phyloP scores from a whole-genome alignment of 163 green algal genomes.

The Prototheca wickerhamii region DNA sequence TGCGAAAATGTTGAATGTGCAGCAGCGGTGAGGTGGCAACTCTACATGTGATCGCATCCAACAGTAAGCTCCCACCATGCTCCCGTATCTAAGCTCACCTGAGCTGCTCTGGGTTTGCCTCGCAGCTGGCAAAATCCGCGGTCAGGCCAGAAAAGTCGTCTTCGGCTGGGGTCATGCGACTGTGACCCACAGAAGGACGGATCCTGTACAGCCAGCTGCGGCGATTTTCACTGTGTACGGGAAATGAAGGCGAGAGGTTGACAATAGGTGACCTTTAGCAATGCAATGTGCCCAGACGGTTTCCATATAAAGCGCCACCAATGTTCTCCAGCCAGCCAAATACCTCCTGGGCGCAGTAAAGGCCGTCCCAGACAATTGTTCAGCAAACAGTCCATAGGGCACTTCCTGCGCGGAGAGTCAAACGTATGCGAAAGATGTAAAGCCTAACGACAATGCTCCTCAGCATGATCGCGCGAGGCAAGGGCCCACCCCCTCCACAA shows the following conservation, averaged over 20 bases:
- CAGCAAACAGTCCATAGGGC: constrained; percentile 84
- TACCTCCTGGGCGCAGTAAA: constrained; percentile 81
- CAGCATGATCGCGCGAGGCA: not conserved
- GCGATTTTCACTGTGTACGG: constrained; percentile 52
- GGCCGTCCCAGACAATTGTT: constrained; percentile 85
- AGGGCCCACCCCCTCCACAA: not conserved
- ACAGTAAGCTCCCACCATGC: too few relatives aligned
- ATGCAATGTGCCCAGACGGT: not conserved
- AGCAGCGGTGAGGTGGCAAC: too few relatives aligned
- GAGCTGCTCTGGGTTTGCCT: too few relatives aligned
- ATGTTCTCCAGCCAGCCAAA: not conserved
- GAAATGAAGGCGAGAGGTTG: not conserved
- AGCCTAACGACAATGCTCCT: too few relatives aligned
- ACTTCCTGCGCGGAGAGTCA: constrained; percentile 31
- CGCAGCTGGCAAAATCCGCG: constrained; percentile 39
- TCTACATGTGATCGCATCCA: too few relatives aligned
- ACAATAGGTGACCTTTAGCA: not conserved
- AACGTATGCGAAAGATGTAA: not conserved
- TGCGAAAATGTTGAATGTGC: not conserved
- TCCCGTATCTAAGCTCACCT: too few relatives aligned
- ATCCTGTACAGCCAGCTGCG: constrained; percentile 92
- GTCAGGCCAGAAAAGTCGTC: too few relatives aligned
- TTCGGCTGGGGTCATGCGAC: constrained; percentile 81
- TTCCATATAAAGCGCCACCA: not conserved
- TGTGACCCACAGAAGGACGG: constrained; percentile 77